Evolutionary conservation across 176 grass and related monocot genomes (phyloP), one percentile per base, ranked within the genome.

Genomic region (Oryza officinalis): DNA sequence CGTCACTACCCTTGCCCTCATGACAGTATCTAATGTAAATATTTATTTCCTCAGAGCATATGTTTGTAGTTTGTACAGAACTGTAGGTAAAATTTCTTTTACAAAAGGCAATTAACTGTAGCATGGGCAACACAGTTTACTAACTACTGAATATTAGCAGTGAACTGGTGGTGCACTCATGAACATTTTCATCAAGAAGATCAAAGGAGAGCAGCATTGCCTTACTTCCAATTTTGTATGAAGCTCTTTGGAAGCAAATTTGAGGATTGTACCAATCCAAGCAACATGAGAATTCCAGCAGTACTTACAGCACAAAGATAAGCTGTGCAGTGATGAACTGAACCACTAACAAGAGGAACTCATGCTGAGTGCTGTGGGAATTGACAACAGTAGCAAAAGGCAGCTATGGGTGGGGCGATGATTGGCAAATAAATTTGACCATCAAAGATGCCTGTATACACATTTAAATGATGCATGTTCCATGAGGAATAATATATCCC

Each of bases 1-100:
- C 79, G 65, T 80, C 79, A 31, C 60, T 76, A 26, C 88, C 74
- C 8, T 86, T 83, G 78, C 90, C 76, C 23, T 88, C 22, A 37
- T 81, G 25, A 89, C 4, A 35, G 23, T 66, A 61, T 59, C 27
- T 27, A 35, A 10, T 47, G 35, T 68, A 37, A 69, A 84, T 41
- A 50, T 67, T 20, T 57, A 20, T 17, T 67, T 85, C 22, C 72
- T 59, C 10, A 8, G 8, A 81, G 49, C 33, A 60, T 72, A 57
- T 72, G 67, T 44, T 76, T 30, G 64, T 54, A 81, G 67, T 44
- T 76, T 30, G 64, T 54, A 81, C 13, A 75, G 30, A 77, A 57
- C 25, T 63, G 13, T 81, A 81, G 52, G 32, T 75, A 59, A 45
- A 52, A 44, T 27, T 82, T 67, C 5, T 65, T 67, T 37, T 59